Conservation (phyloP, 2,329 filamentous ascomycete genomes). For the Calonectria multiphialidica region DNA sequence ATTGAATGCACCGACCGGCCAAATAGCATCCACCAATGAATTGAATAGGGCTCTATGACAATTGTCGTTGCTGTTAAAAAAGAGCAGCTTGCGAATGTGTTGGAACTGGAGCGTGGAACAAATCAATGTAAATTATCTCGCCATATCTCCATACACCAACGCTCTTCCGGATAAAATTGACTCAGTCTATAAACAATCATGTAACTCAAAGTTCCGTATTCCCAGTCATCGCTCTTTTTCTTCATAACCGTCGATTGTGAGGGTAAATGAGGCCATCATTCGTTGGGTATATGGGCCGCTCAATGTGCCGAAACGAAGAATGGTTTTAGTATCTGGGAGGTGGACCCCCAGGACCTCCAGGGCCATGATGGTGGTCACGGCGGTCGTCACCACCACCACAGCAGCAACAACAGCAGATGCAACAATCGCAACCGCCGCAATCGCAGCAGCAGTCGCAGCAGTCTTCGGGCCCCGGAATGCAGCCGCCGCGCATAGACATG, state of each 20-base stretch:
- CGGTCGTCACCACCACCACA: not conserved
- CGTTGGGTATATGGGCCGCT: not conserved
- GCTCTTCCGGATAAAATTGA: not conserved
- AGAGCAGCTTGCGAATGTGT: not conserved
- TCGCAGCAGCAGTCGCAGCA: conserved; percentile 1
- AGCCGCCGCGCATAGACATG: not conserved
- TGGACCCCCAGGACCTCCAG: not conserved
- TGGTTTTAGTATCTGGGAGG: not conserved
- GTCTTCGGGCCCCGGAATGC: not conserved
- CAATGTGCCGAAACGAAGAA: not conserved
- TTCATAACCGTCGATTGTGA: not conserved
- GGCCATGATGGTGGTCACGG: not conserved
- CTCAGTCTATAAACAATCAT: not conserved
- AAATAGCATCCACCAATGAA: not conserved
- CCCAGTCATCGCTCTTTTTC: not conserved
- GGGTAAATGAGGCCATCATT: not conserved
- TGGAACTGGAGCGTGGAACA: not conserved
- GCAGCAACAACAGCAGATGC: not conserved
- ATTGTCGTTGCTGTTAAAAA: not conserved
- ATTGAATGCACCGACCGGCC: not conserved
- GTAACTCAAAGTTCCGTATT: not conserved
- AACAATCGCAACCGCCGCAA: not conserved
- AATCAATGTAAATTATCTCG: not conserved
- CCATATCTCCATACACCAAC: not conserved
- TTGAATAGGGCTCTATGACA: not conserved